A percentile compares a stretch with the other conserved stretches of the same genome.
phyloP scores from a whole-genome alignment of 164 flowering plant genomes.

The Umbellularia californica region DNA sequence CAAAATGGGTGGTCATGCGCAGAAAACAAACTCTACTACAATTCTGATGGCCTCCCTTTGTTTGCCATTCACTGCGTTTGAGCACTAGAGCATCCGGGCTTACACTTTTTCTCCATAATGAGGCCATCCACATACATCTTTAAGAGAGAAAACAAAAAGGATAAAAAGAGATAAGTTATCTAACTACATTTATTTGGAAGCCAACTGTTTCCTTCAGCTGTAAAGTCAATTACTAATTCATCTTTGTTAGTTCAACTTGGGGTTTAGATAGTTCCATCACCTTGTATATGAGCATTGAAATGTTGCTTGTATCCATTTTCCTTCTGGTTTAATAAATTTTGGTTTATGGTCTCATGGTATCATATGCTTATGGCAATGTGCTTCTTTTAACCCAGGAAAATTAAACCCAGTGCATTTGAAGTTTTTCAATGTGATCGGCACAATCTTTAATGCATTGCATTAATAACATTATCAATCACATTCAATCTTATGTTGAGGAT shows the following conservation, averaged over 20 bases:
- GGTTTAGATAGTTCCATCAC: neutral
- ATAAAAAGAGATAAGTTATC: too few relatives aligned
- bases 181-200: neutral
- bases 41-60: neutral
- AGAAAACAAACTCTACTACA: neutral
- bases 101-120: neutral
- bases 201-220: neutral
- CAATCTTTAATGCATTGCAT: too few relatives aligned
- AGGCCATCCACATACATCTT: neutral
- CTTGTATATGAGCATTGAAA: neutral
- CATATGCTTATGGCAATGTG: too few relatives aligned
- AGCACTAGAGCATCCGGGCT: neutral
- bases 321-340: neutral
- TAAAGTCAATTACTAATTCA: neutral
- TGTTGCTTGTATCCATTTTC: neutral
- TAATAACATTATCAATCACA: too few relatives aligned
- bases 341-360: too few relatives aligned
- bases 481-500: too few relatives aligned
- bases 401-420: too few relatives aligned
- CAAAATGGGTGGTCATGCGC: neutral
- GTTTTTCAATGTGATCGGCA: too few relatives aligned
- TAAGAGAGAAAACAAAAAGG: too few relatives aligned
- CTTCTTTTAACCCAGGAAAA: too few relatives aligned
- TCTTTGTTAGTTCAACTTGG: neutral
- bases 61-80: neutral